Evolutionary conservation across 495 filamentous ascomycete species (phyloP).

Genomic region (Neurospora sp.): DNA sequence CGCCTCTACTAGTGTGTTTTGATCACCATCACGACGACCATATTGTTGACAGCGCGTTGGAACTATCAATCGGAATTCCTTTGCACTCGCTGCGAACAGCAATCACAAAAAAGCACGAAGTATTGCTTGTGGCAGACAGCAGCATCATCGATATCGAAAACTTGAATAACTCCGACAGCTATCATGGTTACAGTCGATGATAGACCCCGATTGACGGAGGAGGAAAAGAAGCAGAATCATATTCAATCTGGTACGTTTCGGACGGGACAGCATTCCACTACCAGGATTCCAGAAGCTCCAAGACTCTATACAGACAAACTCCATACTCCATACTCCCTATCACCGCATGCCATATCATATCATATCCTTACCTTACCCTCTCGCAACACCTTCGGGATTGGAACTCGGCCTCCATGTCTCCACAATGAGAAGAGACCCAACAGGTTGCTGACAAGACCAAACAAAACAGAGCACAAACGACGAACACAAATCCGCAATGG

Average conservation of each 20-base stretch:
- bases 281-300: too few relatives aligned
- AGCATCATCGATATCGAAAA: not conserved
- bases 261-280: too few relatives aligned
- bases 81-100: too few relatives aligned
- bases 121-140: not conserved
- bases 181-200: conserved; percentile 27
- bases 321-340: not conserved
- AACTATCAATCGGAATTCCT: not conserved
- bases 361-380: not conserved
- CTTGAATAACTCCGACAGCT: not conserved
- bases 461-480: conserved; percentile 65
- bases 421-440: not conserved
- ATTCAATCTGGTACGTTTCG: conserved; percentile 61
- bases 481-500: conserved; percentile 75
- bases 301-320: too few relatives aligned
- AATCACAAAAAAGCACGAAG: not conserved
- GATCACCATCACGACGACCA: not conserved
- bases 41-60: not conserved
- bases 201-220: conserved; percentile 69
- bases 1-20: not conserved
- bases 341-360: not conserved
- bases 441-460: not conserved
- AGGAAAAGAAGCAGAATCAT: conserved; percentile 87
- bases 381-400: not conserved
- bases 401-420: not conserved